Base-by-base conservation (phyloP, 1,284 basidiomycete species). In the Polyporus tsugae region DNA sequence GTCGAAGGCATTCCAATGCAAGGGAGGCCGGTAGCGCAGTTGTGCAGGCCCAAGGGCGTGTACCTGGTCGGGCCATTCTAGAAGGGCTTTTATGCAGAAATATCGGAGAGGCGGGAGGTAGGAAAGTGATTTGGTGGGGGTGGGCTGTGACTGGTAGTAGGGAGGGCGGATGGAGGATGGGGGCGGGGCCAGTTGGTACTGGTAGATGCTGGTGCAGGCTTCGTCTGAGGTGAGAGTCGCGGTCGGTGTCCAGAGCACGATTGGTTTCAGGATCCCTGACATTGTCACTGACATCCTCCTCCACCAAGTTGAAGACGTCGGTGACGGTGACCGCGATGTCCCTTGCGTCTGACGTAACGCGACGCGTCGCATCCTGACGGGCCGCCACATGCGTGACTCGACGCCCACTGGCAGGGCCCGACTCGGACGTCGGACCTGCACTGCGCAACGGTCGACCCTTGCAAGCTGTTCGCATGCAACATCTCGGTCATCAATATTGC, bases 61-160 rank as follows among this genome's bases (percentile, higher is more conserved):
- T 9, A 87, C 60, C 33, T 81, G 75, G 53, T 87, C 83, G 0
- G 83, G 79, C 66, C 76, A 77, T 36, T 75, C 72, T 0, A 78
- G 69, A 39, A 87, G 78, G 19, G 70, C 73, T 53, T 70, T 72
- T 13, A 87, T 74, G 69, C 82, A 85, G 67, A 85, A 80, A 57
- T 79, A 81, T 6, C 76, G 63, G 42, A 87, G 80, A 15, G 82
- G 77, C 0, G 84, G 85, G 41, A 85, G 75, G 62, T 78, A 79
- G 39, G 62, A 66, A 29, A 75, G 70, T 17, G 63, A 62, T 11
- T 25, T 38, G 39, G 39, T 49, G 15, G 57, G 10, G 39, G 46
- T 15, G 44, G 53, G 22, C 25, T 41, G n/a, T 17, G 63, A 59
- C 46, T 76, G 67, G 72, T 81, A 82, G 72, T 81, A 82, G 22